Evolutionary conservation across 352 stramenopile genomes (phyloP).

Genomic region (Pythium biforme): DNA sequence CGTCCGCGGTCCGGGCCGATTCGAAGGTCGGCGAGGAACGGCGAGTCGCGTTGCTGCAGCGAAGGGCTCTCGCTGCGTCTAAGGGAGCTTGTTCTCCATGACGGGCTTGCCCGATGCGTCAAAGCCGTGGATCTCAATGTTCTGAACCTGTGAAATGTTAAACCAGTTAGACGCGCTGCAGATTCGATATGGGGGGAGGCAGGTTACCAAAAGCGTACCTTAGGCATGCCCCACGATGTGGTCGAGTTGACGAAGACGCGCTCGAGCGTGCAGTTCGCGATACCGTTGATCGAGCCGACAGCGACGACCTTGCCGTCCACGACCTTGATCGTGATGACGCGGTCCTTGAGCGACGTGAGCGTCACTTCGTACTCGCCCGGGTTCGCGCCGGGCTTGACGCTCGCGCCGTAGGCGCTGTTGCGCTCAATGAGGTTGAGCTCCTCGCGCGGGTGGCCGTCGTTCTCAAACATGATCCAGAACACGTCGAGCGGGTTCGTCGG

Average conservation of each 20-base stretch:
- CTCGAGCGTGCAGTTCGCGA: slow-evolving; percentile 67
- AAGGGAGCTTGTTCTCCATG: slow-evolving; percentile 87
- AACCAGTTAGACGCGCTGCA: not conserved
- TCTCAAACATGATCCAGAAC: slow-evolving; percentile 91
- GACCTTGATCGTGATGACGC: slow-evolving; percentile 67
- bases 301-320: slow-evolving; percentile 76
- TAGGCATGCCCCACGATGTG: slow-evolving; percentile 84
- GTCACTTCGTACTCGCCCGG: slow-evolving; percentile 72
- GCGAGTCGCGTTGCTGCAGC: not conserved
- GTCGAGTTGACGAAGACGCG: slow-evolving; percentile 85
- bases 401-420: slow-evolving; percentile 80
- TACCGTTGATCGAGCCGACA: slow-evolving; percentile 69
- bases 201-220: slow-evolving; percentile 35
- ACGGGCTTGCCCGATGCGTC: slow-evolving; percentile 58
- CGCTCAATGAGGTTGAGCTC: slow-evolving; percentile 87
- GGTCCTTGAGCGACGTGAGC: slow-evolving; percentile 84
- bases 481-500: slow-evolving; percentile 73
- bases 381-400: slow-evolving; percentile 68
- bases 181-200: not conserved
- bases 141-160: slow-evolving; percentile 46
- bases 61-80: slow-evolving; percentile 19
- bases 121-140: slow-evolving; percentile 87
- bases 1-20: too few species aligned
- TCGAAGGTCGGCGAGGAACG: not conserved
- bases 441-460: slow-evolving; percentile 73